Evolutionary conservation across 108 stramenopile species (phyloP).

Genomic region (Skeletonema tropicum): DNA sequence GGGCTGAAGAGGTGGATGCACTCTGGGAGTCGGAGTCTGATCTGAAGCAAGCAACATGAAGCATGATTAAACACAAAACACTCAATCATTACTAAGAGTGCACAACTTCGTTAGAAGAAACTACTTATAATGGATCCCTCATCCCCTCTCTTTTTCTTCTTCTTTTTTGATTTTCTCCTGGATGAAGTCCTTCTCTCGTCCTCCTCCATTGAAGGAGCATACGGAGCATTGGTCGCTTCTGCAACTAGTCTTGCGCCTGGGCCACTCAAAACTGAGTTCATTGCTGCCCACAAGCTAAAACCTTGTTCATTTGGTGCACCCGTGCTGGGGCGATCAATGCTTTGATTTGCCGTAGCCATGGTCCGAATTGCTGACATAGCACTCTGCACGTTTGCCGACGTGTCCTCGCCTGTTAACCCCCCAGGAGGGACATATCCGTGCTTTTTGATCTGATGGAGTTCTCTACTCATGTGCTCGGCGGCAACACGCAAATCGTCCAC

Average conservation of each 20-base stretch:
- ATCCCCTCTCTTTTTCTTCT: neutral
- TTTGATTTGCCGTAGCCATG: constrained; percentile 51
- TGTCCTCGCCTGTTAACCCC: constrained; percentile 41
- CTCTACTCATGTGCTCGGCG: constrained; percentile 52
- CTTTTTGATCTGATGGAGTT: constrained; percentile 45
- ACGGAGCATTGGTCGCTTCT: neutral
- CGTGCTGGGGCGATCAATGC: constrained; percentile 33
- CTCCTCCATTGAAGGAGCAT: neutral
- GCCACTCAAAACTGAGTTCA: constrained; percentile 33
- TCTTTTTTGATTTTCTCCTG: neutral
- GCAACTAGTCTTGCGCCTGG: constrained; percentile 1
- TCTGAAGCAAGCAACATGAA: neutral
- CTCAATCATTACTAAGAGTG: no score
- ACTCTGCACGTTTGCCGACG: constrained; percentile 27
- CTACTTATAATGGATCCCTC: neutral
- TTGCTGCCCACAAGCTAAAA: constrained; percentile 43
- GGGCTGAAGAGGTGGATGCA: constrained; percentile 19
- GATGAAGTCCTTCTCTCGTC: neutral
- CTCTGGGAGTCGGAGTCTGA: constrained; percentile 2
- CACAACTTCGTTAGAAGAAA: no score
- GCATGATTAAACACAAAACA: no score
- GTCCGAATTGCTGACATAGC: constrained; percentile 44
- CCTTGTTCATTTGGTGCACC: constrained; percentile 4
- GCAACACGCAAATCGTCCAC: constrained; percentile 52
- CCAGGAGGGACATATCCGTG: constrained; percentile 46